A percentile compares a stretch with the other conserved stretches of the same genome.
phyloP scores from a whole-genome alignment of 2,329 filamentous ascomycete genomes.

The Trichoderma asperellum region DNA sequence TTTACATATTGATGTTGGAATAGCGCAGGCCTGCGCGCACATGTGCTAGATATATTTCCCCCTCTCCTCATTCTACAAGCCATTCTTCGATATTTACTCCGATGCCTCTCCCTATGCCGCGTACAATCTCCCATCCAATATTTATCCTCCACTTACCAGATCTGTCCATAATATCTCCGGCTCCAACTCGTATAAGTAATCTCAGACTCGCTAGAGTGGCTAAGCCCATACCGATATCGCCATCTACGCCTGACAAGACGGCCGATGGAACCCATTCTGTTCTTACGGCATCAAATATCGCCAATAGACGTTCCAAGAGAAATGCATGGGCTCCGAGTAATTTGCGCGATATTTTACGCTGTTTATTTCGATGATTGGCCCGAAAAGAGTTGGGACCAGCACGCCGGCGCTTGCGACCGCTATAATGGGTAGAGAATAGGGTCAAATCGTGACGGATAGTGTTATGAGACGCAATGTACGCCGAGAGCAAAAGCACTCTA shows the following conservation, averaged over 20 bases:
- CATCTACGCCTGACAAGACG: constrained; percentile 48
- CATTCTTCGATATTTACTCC: constrained; percentile 81
- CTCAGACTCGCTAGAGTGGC: constrained; percentile 74
- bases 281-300: constrained; percentile 72
- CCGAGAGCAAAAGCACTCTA: constrained; percentile 72
- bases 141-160: constrained; percentile 78
- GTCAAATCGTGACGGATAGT: constrained; percentile 71
- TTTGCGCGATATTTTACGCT: constrained; percentile 75
- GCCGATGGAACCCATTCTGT: constrained; percentile 53
- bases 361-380: constrained; percentile 50
- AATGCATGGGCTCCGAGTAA: constrained; percentile 78
- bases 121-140: constrained; percentile 76
- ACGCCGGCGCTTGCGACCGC: constrained; percentile 55
- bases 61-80: constrained; percentile 61
- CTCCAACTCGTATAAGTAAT: constrained; percentile 67
- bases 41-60: background rate
- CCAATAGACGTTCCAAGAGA: constrained; percentile 75
- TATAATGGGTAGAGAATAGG: constrained; percentile 74
- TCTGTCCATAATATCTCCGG: constrained; percentile 67
- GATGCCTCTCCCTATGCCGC: constrained; percentile 70
- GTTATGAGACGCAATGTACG: constrained; percentile 83
- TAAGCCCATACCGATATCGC: constrained; percentile 66
- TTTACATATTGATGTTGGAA: background rate
- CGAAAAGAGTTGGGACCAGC: constrained; percentile 50
- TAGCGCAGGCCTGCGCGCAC: background rate